Percentiles rank a stretch among this genome's conserved stretches.
Evolutionary conservation across 345 rosid species (phyloP).

Genomic region (Hirschfeldia incana): DNA sequence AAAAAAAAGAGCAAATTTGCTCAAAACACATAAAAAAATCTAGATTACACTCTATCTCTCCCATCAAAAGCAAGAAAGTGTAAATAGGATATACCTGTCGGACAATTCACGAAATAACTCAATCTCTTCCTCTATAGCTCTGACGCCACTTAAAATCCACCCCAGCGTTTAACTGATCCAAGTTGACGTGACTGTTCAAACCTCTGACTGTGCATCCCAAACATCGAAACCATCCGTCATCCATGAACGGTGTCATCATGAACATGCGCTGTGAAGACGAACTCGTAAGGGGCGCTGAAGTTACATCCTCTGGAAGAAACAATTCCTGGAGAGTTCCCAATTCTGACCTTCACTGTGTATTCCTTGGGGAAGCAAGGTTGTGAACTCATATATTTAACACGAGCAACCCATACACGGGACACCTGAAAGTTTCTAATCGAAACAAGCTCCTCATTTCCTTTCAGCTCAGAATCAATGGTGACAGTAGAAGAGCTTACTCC

Average conservation of each 20-base stretch:
- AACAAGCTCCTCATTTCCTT: constrained; percentile 45
- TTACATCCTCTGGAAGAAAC: constrained; percentile 61
- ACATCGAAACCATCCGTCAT: constrained; percentile 48
- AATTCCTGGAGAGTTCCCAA: constrained; percentile 71
- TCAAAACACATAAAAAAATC: neutral
- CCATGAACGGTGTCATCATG: constrained; percentile 53
- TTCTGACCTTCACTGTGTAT: constrained; percentile 50
- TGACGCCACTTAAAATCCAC: constrained; percentile 58
- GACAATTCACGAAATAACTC: constrained; percentile 53
- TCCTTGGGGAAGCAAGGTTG: constrained; percentile 36
- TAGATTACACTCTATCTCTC: constrained; percentile 1
- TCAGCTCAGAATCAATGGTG: constrained; percentile 42
- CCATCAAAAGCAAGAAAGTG: constrained; percentile 5
- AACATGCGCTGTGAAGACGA: constrained; percentile 50
- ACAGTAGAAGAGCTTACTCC: constrained; percentile 70
- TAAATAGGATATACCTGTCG: constrained; percentile 50
- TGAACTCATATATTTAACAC: constrained; percentile 39
- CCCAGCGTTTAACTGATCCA: constrained; percentile 39
- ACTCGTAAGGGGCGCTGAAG: constrained; percentile 42
- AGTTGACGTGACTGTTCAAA: constrained; percentile 37
- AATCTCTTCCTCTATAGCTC: constrained; percentile 57
- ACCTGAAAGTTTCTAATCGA: constrained; percentile 42
- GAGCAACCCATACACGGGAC: constrained; percentile 70
- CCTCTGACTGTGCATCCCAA: constrained; percentile 42
- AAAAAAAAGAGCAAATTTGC: neutral